These are phyloP conservation scores for Gnomoniopsis smithogilvyi DNA, from an alignment of 2,329 filamentous ascomycete genomes.

Conservation along the genomic window DNA sequence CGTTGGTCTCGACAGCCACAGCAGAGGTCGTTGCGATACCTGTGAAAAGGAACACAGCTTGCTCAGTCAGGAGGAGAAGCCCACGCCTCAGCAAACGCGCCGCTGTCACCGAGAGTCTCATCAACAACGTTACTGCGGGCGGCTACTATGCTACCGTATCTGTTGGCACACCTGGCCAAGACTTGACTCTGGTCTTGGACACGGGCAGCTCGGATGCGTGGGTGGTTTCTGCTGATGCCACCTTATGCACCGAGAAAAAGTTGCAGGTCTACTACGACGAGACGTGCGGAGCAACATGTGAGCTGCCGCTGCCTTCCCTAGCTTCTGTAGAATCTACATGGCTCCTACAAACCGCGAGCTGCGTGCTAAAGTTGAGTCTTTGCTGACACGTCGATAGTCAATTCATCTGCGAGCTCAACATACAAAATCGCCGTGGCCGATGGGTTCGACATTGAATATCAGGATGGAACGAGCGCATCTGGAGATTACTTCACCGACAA, in stretches of 20 bases:
- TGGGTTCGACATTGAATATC: conserved; percentile 59
- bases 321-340: background rate
- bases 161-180: conserved; percentile 58
- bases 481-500: conserved; percentile 59
- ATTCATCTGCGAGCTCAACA: conserved; percentile 44
- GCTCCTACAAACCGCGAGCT: conserved; percentile 1
- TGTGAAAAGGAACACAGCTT: conserved; percentile 14
- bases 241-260: conserved; percentile 35
- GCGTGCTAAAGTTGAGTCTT: background rate
- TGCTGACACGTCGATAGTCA: conserved; percentile 25
- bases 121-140: conserved; percentile 53
- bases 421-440: conserved; percentile 38
- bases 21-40: conserved; percentile 21
- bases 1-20: conserved; percentile 9
- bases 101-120: conserved; percentile 32
- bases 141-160: conserved; percentile 55
- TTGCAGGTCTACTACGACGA: conserved; percentile 34
- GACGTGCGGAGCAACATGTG: conserved; percentile 39
- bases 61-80: conserved; percentile 20
- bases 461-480: conserved; percentile 50
- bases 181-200: conserved; percentile 53
- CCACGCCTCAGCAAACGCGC: conserved; percentile 21
- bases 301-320: conserved; percentile 17
- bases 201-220: conserved; percentile 64
- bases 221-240: conserved; percentile 40